Base-by-base conservation (phyloP, 352 stramenopile genomes). In the Globisporangium solare region DNA sequence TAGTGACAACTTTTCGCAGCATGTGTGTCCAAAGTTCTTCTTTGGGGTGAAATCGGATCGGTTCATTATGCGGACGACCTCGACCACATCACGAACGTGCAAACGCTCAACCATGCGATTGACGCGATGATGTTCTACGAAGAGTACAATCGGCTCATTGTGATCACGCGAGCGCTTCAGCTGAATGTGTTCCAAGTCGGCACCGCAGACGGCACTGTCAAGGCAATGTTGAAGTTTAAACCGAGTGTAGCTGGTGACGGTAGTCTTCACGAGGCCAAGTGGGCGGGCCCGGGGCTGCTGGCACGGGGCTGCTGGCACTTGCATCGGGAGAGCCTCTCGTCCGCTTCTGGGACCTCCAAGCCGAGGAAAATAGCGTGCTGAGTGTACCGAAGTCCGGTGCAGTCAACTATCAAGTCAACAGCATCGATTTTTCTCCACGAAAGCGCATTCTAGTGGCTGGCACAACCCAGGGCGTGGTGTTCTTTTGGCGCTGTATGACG, bases 61-160 rank as follows among this genome's bases (percentile, higher is more conserved):
- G 80, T 98, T 6, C 86, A 93, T 70, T 96, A 96, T 56, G 88
- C 88, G 0, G 92, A 98, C 63, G 93, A 98, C 54, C 62, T 97
- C 8, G 92, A 92, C 1, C 88, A 97, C 62, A 95, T 95, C 54
- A 89, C 86, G 15, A 85, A 97, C 41, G 84, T 98, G 22, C 86
- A 97, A 49, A 73, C 83, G 40, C 66, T 89, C 41, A 89, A 88
- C 60, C 83, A 94, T 24, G 71, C 82, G 17, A 90, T 98, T 43
- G 90, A 97, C 56, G 71, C 73, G 22, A 92, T 98, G 77, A 74
- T 97, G 69, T 97, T 95, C 55, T 78, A 85, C 58, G 86, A 93
- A 58, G 79, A 90, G 60, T 73, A 69, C 46, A 79, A 72, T 58
- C 79, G 82, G 1, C 68, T 98, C 21, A 81, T 97, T 40, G 83